These are phyloP conservation scores for Acer negundo DNA, from an alignment of 345 rosid genomes.

Conservation along the genomic window DNA sequence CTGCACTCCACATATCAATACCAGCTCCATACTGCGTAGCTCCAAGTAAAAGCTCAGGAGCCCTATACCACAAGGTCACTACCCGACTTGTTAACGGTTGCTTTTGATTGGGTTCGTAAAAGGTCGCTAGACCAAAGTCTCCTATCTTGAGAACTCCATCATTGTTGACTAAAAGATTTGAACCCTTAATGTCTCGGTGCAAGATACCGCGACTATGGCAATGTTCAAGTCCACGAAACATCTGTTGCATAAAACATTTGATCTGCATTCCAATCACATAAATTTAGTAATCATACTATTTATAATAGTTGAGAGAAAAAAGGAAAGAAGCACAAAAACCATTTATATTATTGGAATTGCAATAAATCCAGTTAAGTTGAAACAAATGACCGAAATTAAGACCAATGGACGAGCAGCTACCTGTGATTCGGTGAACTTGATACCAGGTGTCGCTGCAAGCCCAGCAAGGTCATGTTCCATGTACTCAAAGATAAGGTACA, in stretches of 20 bases:
- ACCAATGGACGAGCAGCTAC: conserved; percentile 29
- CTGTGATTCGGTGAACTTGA: conserved; percentile 81
- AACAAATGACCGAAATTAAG: background rate
- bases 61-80: conserved; percentile 95
- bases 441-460: conserved; percentile 67
- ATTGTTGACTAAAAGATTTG: conserved; percentile 71
- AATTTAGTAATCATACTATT: background rate
- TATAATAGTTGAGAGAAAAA: background rate
- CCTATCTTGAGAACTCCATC: conserved; percentile 89
- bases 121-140: conserved; percentile 83
- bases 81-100: conserved; percentile 88
- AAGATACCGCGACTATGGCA: conserved; percentile 84
- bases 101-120: conserved; percentile 50
- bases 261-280: conserved; percentile 45
- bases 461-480: conserved; percentile 98
- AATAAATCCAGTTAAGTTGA: background rate
- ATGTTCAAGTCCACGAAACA: conserved; percentile 77
- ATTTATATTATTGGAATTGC: background rate
- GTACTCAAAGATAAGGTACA: conserved; percentile 88
- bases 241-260: conserved; percentile 79
- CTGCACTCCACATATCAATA: conserved; percentile 90
- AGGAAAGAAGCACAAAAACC: background rate
- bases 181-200: conserved; percentile 94
- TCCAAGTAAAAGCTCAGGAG: conserved; percentile 96
- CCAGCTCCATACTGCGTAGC: conserved; percentile 80